phyloP scores from a whole-genome alignment of 805 yeast species.

The Yamadazyma scolyti region DNA sequence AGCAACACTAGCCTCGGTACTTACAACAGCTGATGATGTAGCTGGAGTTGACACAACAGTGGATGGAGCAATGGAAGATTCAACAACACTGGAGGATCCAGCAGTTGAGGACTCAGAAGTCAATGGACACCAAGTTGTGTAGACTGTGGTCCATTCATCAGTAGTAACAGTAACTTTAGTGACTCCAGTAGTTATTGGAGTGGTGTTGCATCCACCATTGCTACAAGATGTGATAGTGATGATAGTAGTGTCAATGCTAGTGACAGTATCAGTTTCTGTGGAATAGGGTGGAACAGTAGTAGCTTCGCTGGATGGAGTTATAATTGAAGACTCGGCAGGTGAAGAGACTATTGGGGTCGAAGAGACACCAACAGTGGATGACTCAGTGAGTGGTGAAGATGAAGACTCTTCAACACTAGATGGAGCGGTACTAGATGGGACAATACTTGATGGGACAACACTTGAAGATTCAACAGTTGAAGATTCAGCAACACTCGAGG shows the following conservation, averaged over 20 bases:
- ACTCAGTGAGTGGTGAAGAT: slow-evolving; percentile 1
- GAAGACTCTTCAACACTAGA: slow-evolving; percentile 1
- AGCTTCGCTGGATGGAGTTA: slow-evolving; percentile 1
- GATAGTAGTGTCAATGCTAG: slow-evolving; percentile 14
- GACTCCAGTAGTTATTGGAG: slow-evolving; percentile 20
- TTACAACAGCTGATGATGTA: slow-evolving; percentile 6
- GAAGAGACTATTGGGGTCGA: slow-evolving; percentile 1
- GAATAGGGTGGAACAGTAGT: slow-evolving; percentile 6
- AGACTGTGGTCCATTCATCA: slow-evolving; percentile 15
- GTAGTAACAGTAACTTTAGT: slow-evolving; percentile 17
- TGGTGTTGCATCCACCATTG: slow-evolving; percentile 17
- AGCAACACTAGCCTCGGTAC: slow-evolving; percentile 1
- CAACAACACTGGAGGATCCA: neutral
- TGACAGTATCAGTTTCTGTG: slow-evolving; percentile 1
- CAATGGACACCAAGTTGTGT: slow-evolving; percentile 24
- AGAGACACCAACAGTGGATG: slow-evolving; percentile 1
- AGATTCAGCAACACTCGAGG: neutral
- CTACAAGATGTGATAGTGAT: slow-evolving; percentile 26
- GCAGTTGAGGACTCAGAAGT: slow-evolving; percentile 1
- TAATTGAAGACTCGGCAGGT: slow-evolving; percentile 2
- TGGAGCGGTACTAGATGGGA: neutral
- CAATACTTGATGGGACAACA: too few species aligned
- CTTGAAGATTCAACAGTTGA: too few species aligned
- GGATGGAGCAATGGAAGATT: slow-evolving; percentile 1
- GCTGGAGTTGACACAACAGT: slow-evolving; percentile 2